These are phyloP conservation scores for Cubamyces lactineus DNA, from an alignment of 768 basidiomycete genomes.

Conservation along the genomic window DNA sequence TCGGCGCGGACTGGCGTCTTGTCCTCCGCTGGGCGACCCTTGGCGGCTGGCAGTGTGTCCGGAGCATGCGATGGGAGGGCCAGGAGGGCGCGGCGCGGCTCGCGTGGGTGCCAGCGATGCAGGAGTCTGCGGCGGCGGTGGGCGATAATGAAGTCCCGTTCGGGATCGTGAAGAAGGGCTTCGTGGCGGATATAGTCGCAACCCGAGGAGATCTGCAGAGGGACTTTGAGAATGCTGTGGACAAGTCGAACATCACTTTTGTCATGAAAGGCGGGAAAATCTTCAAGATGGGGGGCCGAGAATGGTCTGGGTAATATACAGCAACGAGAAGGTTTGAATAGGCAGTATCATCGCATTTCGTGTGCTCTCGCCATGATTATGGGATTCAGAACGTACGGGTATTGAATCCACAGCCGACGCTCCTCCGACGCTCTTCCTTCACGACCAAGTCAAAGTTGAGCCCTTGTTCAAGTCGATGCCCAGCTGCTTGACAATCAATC, in stretches of 20 bases:
- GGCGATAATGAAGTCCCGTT: slow-evolving; percentile 59
- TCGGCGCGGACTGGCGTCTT: slow-evolving; percentile 55
- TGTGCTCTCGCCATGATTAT: too few species aligned
- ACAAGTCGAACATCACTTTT: slow-evolving; percentile 50
- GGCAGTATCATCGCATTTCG: too few species aligned
- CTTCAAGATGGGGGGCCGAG: slow-evolving; percentile 45
- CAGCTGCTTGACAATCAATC: slow-evolving; percentile 45
- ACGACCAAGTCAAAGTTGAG: slow-evolving; percentile 42
- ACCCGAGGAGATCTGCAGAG: slow-evolving; percentile 40
- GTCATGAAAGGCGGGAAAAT: slow-evolving; percentile 63
- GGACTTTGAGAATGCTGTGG: slow-evolving; percentile 49
- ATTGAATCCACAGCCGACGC: too few species aligned
- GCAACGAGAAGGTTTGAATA: too few species aligned
- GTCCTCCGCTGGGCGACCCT: slow-evolving; percentile 64
- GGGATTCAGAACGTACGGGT: too few species aligned
- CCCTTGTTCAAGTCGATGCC: slow-evolving; percentile 49
- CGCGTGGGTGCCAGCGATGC: slow-evolving; percentile 30
- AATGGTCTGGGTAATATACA: slow-evolving; percentile 13
- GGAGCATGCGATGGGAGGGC: slow-evolving; percentile 52
- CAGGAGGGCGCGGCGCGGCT: slow-evolving; percentile 32
- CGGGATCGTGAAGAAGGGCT: slow-evolving; percentile 55
- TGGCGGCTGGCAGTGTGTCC: slow-evolving; percentile 60
- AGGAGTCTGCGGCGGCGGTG: slow-evolving; percentile 33
- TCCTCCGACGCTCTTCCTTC: too few species aligned
- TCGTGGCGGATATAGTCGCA: slow-evolving; percentile 55